Evolutionary conservation across 2,329 filamentous ascomycete species (phyloP), one percentile per base, ranked within the genome.

Genomic region (Talaromyces sp.): DNA sequence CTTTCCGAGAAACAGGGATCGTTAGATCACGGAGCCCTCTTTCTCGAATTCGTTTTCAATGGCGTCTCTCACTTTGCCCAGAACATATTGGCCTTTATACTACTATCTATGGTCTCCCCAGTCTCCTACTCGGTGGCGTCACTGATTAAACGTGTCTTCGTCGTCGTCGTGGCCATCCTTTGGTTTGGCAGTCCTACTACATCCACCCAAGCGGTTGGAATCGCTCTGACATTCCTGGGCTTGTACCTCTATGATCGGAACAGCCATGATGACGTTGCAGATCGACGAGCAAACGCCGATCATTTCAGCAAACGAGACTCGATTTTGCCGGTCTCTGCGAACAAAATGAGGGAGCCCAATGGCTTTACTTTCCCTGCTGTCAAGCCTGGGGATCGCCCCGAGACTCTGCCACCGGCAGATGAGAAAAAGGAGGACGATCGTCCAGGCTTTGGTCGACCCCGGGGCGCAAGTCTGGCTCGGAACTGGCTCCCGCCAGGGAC

Each of bases 61-160:
- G 95, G 95, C 60, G 88, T 92, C 4, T 97, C 96, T 72, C 95
- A 99, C 76, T 99, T 98, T 75, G 91, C 87, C 17, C 95, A 99
- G 72, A 97, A 96, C 72, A 96, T 99, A 58, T 84, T 99, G 59
- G 95, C 95, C 0, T 99, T 99, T 72, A 82, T 96, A 25, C 82
- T 99, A 6, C 81, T 99, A 7, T 96, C 92, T 59, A 90, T 96
- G 80, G 90, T 98, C 13, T 96, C 92, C 0, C 95, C 95, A 0
- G 95, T 99, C 42, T 98, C 95, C 0, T 99, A 99, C 79, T 96
- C 92, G 0, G 93, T 99, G 42, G 95, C 95, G 39, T 96, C 90
- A 61, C 81, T 99, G 64, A 95, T 99, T 77, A 99, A 99, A 79
- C 89, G 95, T 55, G 95, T 99, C 13, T 97, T 96, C 71, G 93